Conservation (phyloP, 192 early-diverging fungal genomes). For the Gonapodya prolifera region DNA sequence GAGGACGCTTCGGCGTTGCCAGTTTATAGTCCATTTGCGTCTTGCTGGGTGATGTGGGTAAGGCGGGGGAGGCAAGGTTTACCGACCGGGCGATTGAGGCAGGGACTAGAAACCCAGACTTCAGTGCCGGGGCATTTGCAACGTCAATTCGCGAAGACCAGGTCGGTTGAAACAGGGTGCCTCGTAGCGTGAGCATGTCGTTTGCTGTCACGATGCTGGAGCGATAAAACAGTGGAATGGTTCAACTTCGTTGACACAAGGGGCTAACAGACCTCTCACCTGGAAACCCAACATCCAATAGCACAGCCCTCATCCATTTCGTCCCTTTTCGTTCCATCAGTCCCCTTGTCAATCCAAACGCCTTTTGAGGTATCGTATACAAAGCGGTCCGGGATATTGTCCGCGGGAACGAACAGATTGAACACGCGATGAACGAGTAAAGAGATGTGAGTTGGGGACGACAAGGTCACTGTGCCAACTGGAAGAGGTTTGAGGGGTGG, state of each 20-base stretch:
- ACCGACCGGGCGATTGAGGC: neutral
- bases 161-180: neutral
- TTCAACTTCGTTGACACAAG: too few relatives aligned
- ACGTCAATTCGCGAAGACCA: neutral
- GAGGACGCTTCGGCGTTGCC: neutral
- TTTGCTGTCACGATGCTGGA: neutral
- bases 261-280: too few relatives aligned
- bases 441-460: neutral
- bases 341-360: neutral
- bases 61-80: neutral
- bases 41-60: neutral
- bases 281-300: neutral
- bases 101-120: neutral
- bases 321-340: neutral
- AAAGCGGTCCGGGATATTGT: neutral
- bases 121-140: neutral
- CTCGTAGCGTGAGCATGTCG: neutral
- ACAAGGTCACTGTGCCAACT: neutral
- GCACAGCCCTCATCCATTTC: neutral
- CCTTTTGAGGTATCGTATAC: neutral
- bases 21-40: neutral
- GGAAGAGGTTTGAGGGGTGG: neutral
- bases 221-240: too few relatives aligned
- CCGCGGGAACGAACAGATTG: neutral
- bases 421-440: neutral